Base-by-base conservation (phyloP, 2,329 filamentous ascomycete genomes). In the Monosporascus sp. region DNA sequence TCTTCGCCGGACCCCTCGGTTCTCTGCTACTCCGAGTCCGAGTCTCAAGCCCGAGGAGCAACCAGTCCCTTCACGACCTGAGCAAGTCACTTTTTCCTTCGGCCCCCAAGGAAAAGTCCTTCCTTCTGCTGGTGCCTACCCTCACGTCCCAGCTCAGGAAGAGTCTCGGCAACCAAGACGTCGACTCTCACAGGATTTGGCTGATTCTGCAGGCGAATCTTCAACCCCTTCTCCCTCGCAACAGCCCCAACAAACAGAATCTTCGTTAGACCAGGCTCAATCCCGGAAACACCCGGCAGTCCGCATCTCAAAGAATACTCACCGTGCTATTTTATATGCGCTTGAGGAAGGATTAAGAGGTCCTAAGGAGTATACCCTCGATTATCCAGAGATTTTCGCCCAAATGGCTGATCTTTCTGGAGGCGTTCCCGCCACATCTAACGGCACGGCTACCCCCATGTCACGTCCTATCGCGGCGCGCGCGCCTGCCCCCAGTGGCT, bases 281-380 rank as follows among this genome's bases (percentile, higher is more conserved):
- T 65, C 69, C 49, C 68, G 73, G 51, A 70, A 74, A 43, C 77
- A 80, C 57, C 75, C 76, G 7, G 72, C 74, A 51, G 69, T 79
- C 56, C 85, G 83, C 65, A 86, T 97, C 70, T 96, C 91, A 48
- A 87, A 84, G 62, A 85, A 89, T 60, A 96, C 90, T 47, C 89
- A 90, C 59, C 89, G 88, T 70, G 93, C 94, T 38, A 92, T 99
- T 68, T 86, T 96, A 63, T 97, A 89, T 77, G 85, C 91, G 38
- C 83, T 97, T 53, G 92, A 97, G 76, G 90, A 95, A 75, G 90
- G 90, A 38, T 80, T 97, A 61, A 87, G 92, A 61, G 82, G 87
- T 47, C 91, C 93, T 2, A 82, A 90, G 60, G 77, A 84, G 48
- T 95, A 97, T 72, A 95, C 91, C 8, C 81, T 88, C 24, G 91